Evolutionary conservation across 1,284 basidiomycete genomes (phyloP).

Genomic region (Tilletia caries): DNA sequence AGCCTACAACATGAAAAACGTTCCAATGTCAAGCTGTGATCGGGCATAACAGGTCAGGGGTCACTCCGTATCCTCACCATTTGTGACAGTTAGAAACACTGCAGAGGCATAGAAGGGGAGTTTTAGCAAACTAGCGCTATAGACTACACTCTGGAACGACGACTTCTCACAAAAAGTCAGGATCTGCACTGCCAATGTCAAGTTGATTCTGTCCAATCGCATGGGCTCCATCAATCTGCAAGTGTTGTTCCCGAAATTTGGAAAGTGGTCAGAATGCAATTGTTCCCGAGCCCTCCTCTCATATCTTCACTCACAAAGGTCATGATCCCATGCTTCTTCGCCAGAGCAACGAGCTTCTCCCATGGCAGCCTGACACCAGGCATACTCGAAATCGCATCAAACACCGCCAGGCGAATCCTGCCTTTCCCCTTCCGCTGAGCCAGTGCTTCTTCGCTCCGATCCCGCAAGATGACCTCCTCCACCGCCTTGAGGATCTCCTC

Average conservation of each 20-base stretch:
- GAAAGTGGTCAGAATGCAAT: neutral
- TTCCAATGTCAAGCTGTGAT: conserved; percentile 44
- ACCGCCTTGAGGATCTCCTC: conserved; percentile 45
- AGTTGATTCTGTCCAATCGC: conserved; percentile 63
- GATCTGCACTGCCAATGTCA: conserved; percentile 44
- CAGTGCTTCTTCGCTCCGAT: neutral
- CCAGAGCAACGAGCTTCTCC: conserved; percentile 63
- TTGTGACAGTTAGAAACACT: conserved; percentile 35
- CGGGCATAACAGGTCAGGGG: neutral
- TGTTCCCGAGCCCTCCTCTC: too few species aligned
- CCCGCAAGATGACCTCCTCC: conserved; percentile 20
- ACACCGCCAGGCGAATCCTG: conserved; percentile 74
- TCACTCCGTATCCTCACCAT: conserved; percentile 20
- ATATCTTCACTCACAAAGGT: conserved; percentile 28
- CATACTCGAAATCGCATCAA: conserved; percentile 70
- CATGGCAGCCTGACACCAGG: conserved; percentile 76
- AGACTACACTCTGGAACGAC: too few species aligned
- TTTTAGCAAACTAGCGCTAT: neutral
- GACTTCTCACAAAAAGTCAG: conserved; percentile 48
- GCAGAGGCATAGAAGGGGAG: neutral
- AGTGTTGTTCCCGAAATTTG: neutral
- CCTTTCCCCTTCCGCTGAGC: conserved; percentile 15
- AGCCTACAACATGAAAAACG: conserved; percentile 77
- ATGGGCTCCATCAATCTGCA: conserved; percentile 73
- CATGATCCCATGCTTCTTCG: conserved; percentile 38